Evolutionary conservation across 108 stramenopile species (phyloP).

Genomic region (Fragilaria radians): DNA sequence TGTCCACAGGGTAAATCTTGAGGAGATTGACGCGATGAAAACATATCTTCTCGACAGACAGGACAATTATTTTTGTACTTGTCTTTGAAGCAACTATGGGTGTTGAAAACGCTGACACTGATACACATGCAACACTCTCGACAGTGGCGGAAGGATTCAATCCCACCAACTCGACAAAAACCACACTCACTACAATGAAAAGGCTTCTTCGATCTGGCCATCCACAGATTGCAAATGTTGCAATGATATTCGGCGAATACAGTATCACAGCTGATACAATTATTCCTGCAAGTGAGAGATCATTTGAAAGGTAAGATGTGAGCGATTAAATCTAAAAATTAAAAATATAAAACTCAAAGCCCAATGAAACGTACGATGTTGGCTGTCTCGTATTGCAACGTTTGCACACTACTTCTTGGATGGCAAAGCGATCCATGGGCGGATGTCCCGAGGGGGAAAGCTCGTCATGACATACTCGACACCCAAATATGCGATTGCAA

Average conservation of each 20-base stretch:
- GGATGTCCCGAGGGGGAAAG: constrained; percentile 62
- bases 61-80: constrained; percentile 89
- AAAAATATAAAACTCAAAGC: neutral
- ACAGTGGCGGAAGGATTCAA: constrained; percentile 81
- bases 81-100: constrained; percentile 79
- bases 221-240: constrained; percentile 82
- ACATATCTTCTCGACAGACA: constrained; percentile 84
- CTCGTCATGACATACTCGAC: constrained; percentile 88
- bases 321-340: neutral
- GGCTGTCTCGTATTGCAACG: constrained; percentile 68
- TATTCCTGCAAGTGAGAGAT: constrained; percentile 38
- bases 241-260: constrained; percentile 85
- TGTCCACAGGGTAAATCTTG: constrained; percentile 87
- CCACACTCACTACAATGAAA: constrained; percentile 83
- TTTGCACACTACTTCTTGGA: constrained; percentile 74
- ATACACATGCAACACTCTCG: constrained; percentile 88
- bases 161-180: constrained; percentile 84
- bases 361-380: constrained; percentile 26
- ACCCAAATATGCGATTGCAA: constrained; percentile 71
- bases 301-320: neutral
- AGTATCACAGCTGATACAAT: constrained; percentile 71
- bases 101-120: constrained; percentile 58
- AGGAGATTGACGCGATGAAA: constrained; percentile 66
- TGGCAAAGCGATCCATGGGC: constrained; percentile 64
- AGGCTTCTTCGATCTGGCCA: constrained; percentile 77